Percentiles rank a stretch among this genome's conserved stretches.
Evolutionary conservation across 2,329 filamentous ascomycete genomes (phyloP).

Genomic region (Trichoderma arundinaceum): DNA sequence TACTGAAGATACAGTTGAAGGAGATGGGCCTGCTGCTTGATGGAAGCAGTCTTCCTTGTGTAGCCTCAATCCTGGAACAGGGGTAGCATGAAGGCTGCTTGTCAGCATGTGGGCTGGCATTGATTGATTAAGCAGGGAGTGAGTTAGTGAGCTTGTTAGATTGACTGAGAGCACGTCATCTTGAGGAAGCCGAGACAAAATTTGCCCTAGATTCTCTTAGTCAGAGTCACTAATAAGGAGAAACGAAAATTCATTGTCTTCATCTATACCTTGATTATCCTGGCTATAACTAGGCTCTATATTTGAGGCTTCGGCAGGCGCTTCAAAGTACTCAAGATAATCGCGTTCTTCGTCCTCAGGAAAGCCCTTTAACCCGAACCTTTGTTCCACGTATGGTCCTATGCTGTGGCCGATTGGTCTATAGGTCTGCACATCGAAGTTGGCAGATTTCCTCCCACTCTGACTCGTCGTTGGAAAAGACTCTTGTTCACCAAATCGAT

Average conservation of each 20-base stretch:
- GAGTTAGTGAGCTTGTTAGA: conserved; percentile 52
- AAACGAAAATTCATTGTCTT: not conserved
- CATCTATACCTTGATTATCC: conserved; percentile 35
- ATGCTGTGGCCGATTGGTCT: conserved; percentile 33
- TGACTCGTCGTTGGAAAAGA: conserved; percentile 31
- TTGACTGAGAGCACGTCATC: conserved; percentile 39
- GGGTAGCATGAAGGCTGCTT: conserved; percentile 28
- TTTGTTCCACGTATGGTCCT: conserved; percentile 28
- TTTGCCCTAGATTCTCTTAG: conserved; percentile 25
- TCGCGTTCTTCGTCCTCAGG: conserved; percentile 43
- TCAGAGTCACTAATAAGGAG: conserved; percentile 17
- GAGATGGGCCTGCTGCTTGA: conserved; percentile 1
- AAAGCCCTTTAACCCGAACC: conserved; percentile 36
- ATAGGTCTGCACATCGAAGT: conserved; percentile 53
- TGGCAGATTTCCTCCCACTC: conserved; percentile 42
- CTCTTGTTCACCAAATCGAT: conserved; percentile 25
- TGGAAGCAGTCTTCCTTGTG: not conserved
- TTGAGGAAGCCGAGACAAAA: conserved; percentile 32
- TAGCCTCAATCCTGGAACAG: not conserved
- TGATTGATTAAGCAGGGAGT: conserved; percentile 57
- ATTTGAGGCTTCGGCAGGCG: conserved; percentile 52
- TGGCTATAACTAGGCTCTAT: conserved; percentile 32
- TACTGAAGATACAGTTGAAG: conserved; percentile 6
- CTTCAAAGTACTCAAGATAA: conserved; percentile 41
- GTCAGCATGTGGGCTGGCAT: conserved; percentile 46